These are phyloP conservation scores for Camelina sativa DNA, from an alignment of 345 rosid genomes.

Conservation along the genomic window DNA sequence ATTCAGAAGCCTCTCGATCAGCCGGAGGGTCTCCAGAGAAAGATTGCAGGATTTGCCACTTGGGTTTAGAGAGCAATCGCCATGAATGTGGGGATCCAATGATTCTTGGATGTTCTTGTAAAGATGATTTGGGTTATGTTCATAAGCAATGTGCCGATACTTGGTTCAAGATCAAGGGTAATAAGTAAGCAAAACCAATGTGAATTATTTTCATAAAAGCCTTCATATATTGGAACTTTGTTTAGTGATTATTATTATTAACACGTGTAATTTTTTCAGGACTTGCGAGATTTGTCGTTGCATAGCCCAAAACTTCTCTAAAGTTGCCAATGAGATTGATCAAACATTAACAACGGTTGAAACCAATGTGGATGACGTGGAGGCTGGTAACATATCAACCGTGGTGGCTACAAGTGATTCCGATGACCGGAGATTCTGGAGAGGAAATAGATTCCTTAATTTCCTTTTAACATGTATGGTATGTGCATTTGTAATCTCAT, in stretches of 20 bases:
- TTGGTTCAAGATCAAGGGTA: constrained; percentile 97
- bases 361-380: constrained; percentile 43
- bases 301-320: constrained; percentile 68
- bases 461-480: constrained; percentile 46
- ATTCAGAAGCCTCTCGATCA: constrained; percentile 23
- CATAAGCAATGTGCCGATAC: constrained; percentile 96
- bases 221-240: too few relatives aligned
- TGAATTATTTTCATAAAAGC: too few relatives aligned
- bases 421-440: constrained; percentile 76
- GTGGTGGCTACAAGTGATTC: constrained; percentile 36
- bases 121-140: constrained; percentile 92
- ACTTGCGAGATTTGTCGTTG: constrained; percentile 94
- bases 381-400: constrained; percentile 33
- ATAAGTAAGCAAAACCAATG: constrained; percentile 55
- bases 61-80: constrained; percentile 75
- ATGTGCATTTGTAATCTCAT: constrained; percentile 48
- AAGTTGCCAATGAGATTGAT: constrained; percentile 40
- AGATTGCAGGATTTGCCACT: constrained; percentile 92
- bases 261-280: constrained; percentile 49
- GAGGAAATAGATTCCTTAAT: constrained; percentile 60
- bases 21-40: constrained; percentile 39
- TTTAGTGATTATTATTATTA: not conserved
- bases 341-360: constrained; percentile 14
- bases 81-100: constrained; percentile 65
- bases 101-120: constrained; percentile 93